Percentiles rank a stretch among this genome's conserved stretches.
These are phyloP conservation scores for Jatropha multifida DNA, from an alignment of 441 rosid species.

Conservation along the genomic window DNA sequence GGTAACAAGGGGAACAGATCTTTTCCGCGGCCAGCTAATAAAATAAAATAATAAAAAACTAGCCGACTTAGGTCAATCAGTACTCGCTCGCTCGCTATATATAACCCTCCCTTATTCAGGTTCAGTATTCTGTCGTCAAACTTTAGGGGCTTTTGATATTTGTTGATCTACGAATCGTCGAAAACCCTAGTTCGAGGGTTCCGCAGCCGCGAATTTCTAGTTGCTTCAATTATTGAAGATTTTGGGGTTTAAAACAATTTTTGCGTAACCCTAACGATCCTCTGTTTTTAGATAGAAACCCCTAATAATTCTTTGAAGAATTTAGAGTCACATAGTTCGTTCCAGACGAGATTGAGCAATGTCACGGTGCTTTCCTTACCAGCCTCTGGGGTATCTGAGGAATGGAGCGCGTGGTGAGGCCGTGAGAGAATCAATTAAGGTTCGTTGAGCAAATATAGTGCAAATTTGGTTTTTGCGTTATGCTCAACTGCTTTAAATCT, in stretches of 20 bases:
- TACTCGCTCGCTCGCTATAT: background rate
- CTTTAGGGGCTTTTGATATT: fast-evolving
- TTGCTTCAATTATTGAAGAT: background rate
- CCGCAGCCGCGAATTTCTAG: background rate
- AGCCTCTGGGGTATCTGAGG: conserved; percentile 35
- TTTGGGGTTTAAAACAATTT: background rate
- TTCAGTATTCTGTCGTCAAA: background rate
- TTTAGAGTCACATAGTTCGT: background rate
- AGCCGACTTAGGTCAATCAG: background rate
- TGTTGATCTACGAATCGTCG: background rate
- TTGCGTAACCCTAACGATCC: background rate
- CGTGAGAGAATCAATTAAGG: conserved; percentile 70
- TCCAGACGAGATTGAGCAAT: conserved; percentile 27
- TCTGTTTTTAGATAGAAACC: background rate
- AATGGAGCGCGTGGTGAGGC: conserved; percentile 41
- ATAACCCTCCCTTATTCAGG: background rate
- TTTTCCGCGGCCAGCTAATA: no score
- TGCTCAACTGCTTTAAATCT: conserved; percentile 33
- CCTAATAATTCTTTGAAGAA: background rate
- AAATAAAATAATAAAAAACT: background rate
- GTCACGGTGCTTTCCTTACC: conserved; percentile 74
- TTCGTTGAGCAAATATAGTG: conserved; percentile 58
- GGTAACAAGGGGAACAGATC: background rate
- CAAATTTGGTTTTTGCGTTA: conserved; percentile 42
- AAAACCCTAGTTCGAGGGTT: background rate